Evolutionary conservation across 1,139 yeast genomes (phyloP).

Genomic region (Taphrina confusa): DNA sequence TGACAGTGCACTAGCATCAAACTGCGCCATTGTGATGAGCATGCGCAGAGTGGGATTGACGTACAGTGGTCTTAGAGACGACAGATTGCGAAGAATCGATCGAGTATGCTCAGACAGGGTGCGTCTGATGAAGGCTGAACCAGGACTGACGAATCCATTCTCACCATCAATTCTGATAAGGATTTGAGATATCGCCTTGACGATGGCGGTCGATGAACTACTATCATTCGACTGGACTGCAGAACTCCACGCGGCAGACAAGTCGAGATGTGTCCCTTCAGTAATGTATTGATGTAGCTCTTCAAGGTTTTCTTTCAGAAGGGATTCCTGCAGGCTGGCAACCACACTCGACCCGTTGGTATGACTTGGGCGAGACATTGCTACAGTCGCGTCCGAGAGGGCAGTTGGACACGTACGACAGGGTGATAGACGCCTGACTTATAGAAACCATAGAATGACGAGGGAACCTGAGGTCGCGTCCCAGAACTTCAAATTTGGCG

Average conservation of each 20-base stretch:
- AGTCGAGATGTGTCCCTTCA: conserved; percentile 10
- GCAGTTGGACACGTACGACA: too few relatives aligned
- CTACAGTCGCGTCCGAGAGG: too few relatives aligned
- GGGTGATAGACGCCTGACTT: too few relatives aligned
- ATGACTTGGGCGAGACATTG: too few relatives aligned
- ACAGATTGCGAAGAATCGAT: conserved; percentile 68
- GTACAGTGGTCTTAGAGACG: conserved; percentile 58
- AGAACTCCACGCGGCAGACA: conserved; percentile 15
- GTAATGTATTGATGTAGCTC: conserved; percentile 14
- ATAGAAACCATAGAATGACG: too few relatives aligned
- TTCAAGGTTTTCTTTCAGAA: background rate
- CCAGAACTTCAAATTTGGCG: too few relatives aligned
- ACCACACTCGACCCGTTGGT: background rate
- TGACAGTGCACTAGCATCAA: conserved; percentile 54
- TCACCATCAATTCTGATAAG: conserved; percentile 42
- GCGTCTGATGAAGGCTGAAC: conserved; percentile 52
- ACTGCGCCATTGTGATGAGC: conserved; percentile 56
- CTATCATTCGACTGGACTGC: conserved; percentile 15
- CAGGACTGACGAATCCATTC: conserved; percentile 44
- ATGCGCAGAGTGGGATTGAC: conserved; percentile 65
- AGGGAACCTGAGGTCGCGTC: too few relatives aligned
- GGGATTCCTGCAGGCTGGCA: background rate
- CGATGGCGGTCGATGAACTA: conserved; percentile 5
- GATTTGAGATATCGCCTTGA: conserved; percentile 21
- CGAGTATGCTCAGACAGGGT: conserved; percentile 61